These are phyloP conservation scores for Yamadazyma triangularis DNA, from an alignment of 1,139 yeast species.

Conservation along the genomic window DNA sequence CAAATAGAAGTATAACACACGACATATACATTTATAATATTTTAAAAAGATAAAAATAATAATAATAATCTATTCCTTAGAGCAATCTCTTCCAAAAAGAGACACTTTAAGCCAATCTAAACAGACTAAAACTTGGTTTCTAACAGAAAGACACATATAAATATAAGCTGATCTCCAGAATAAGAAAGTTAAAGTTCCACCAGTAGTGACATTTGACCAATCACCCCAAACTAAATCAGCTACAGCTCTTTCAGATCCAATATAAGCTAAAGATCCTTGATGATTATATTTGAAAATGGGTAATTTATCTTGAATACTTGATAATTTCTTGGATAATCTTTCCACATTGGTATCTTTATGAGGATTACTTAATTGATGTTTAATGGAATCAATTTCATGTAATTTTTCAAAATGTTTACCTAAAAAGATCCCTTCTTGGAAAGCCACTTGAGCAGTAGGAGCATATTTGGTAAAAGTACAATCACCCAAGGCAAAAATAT, in stretches of 20 bases:
- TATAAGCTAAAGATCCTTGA: slow-evolving; percentile 75
- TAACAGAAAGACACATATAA: slow-evolving; percentile 85
- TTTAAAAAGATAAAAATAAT: too few species aligned
- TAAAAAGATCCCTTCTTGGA: slow-evolving; percentile 86
- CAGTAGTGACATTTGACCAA: slow-evolving; percentile 74
- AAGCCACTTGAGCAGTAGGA: slow-evolving; percentile 97
- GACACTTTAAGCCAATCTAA: slow-evolving; percentile 87
- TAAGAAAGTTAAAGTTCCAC: slow-evolving; percentile 82
- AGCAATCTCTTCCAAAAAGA: slow-evolving; percentile 83
- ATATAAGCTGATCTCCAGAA: slow-evolving; percentile 95
- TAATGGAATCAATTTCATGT: slow-evolving; percentile 62
- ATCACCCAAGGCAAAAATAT: slow-evolving; percentile 89
- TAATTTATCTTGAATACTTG: slow-evolving; percentile 40
- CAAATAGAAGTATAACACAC: too few species aligned
- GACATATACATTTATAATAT: too few species aligned
- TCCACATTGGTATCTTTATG: slow-evolving; percentile 31
- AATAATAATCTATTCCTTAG: slow-evolving; percentile 52
- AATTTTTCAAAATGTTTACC: slow-evolving; percentile 67
- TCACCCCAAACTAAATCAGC: slow-evolving; percentile 91
- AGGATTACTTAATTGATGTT: slow-evolving; percentile 30
- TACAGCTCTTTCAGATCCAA: slow-evolving; percentile 89
- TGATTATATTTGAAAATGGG: slow-evolving; percentile 61
- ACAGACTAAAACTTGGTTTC: slow-evolving; percentile 80
- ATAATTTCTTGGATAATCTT: slow-evolving; percentile 37
- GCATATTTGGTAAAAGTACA: slow-evolving; percentile 89